Evolutionary conservation across 2,329 filamentous ascomycete genomes (phyloP).

Genomic region (Orbilia oligospora): DNA sequence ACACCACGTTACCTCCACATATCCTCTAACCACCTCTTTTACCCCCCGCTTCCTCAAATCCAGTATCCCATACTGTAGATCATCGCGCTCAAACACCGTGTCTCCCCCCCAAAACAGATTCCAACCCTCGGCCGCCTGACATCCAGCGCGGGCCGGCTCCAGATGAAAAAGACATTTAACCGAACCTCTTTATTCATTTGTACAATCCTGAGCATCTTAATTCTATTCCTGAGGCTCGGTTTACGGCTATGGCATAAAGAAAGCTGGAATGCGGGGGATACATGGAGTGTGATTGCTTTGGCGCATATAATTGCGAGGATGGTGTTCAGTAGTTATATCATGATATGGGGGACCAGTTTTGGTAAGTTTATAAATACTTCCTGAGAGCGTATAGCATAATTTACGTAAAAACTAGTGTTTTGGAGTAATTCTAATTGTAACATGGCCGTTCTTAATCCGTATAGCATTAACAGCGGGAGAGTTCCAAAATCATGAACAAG

Average conservation of each 20-base stretch:
- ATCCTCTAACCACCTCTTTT: not conserved
- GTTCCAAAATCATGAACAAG: slow-evolving; percentile 10
- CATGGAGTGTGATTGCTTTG: slow-evolving; percentile 35
- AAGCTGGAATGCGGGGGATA: slow-evolving; percentile 52
- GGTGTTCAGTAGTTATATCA: slow-evolving; percentile 24
- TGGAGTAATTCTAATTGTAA: no score
- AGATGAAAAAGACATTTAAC: slow-evolving; percentile 26
- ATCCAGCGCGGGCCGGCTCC: not conserved
- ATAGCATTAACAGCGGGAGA: slow-evolving; percentile 16
- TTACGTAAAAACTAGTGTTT: no score
- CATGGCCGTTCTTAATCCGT: not conserved
- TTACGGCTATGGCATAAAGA: slow-evolving; percentile 47
- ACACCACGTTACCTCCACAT: slow-evolving; percentile 47
- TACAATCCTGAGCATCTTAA: slow-evolving; percentile 18
- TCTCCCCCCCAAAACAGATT: not conserved
- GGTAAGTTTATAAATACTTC: slow-evolving; percentile 31
- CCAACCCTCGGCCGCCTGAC: not conserved
- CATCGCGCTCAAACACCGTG: not conserved
- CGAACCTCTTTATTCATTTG: slow-evolving; percentile 37
- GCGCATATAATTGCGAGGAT: slow-evolving; percentile 24
- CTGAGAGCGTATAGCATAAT: no score
- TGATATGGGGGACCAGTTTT: slow-evolving; percentile 34
- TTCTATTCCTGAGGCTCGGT: slow-evolving; percentile 13
- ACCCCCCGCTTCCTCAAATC: not conserved
- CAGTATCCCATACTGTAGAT: not conserved